phyloP scores from a whole-genome alignment of 2,329 filamentous ascomycete genomes.

The Fusarium avenaceum region DNA sequence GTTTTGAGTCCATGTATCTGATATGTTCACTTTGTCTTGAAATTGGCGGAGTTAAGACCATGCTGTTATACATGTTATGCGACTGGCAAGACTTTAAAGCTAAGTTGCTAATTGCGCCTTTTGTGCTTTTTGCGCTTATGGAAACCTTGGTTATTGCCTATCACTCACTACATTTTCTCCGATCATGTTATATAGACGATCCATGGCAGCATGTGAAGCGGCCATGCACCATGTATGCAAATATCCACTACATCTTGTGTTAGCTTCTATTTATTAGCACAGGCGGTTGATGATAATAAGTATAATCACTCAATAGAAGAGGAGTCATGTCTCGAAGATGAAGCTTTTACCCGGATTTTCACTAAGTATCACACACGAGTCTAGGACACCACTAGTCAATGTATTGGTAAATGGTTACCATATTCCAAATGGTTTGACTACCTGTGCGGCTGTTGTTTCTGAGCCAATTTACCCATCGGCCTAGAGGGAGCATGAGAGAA shows the following conservation, averaged over 20 bases:
- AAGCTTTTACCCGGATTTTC: background rate
- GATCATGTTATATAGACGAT: background rate
- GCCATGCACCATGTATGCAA: slow-evolving; percentile 26
- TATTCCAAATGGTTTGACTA: background rate
- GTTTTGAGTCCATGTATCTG: background rate
- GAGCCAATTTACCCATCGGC: slow-evolving; percentile 1
- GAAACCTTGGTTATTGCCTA: background rate
- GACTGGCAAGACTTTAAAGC: background rate
- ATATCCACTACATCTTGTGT: slow-evolving; percentile 26
- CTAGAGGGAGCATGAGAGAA: slow-evolving; percentile 6
- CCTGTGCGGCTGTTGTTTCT: slow-evolving; percentile 3
- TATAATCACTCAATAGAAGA: slow-evolving; percentile 1
- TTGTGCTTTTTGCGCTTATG: background rate
- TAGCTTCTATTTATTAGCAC: slow-evolving; percentile 3
- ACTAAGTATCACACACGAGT: background rate
- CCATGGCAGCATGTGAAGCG: slow-evolving; percentile 31
- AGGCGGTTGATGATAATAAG: background rate
- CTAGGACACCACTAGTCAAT: background rate
- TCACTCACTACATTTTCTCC: slow-evolving; percentile 5
- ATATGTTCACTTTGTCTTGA: background rate
- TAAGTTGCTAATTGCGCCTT: background rate
- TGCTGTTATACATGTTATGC: background rate
- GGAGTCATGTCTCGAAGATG: slow-evolving; percentile 3
- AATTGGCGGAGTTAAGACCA: background rate
- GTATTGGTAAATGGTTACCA: background rate